These are phyloP conservation scores for Serendipita sp. DNA, from an alignment of 768 basidiomycete genomes.

Conservation along the genomic window DNA sequence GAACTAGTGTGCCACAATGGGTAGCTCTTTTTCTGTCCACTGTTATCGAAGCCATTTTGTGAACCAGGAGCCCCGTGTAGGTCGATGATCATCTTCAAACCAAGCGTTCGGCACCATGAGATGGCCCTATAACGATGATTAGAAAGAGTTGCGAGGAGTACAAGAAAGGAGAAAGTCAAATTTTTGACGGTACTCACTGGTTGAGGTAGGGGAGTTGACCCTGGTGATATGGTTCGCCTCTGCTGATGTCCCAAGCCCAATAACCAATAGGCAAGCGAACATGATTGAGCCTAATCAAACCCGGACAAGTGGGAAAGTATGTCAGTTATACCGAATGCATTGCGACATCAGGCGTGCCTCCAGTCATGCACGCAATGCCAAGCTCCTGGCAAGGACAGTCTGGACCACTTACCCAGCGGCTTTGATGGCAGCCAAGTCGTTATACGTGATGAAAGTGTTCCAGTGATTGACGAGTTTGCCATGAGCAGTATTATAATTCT, in stretches of 20 bases:
- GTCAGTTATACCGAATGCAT: neutral
- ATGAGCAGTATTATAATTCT: neutral
- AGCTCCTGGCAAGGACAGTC: no score
- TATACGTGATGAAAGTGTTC: slow-evolving; percentile 65
- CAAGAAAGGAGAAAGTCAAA: slow-evolving; percentile 24
- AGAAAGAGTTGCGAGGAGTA: slow-evolving; percentile 22
- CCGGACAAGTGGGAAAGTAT: neutral
- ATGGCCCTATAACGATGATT: slow-evolving; percentile 24
- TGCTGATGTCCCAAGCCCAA: slow-evolving; percentile 71
- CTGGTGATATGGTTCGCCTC: slow-evolving; percentile 52
- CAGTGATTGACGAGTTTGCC: slow-evolving; percentile 35
- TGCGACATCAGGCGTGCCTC: neutral
- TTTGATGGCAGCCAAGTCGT: slow-evolving; percentile 59
- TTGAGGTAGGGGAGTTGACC: slow-evolving; percentile 14
- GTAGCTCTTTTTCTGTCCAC: slow-evolving; percentile 35
- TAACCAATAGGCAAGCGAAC: slow-evolving; percentile 72
- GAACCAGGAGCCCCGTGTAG: slow-evolving; percentile 64
- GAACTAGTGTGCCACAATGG: slow-evolving; percentile 57
- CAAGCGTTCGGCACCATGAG: slow-evolving; percentile 48
- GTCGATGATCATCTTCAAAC: slow-evolving; percentile 70
- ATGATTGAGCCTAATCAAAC: slow-evolving; percentile 46
- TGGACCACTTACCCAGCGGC: slow-evolving; percentile 40
- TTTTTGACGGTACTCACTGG: neutral
- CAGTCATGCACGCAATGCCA: no score
- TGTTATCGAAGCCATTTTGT: slow-evolving; percentile 69